Conservation (phyloP, 768 basidiomycete genomes). For the Suillus brevipes region DNA sequence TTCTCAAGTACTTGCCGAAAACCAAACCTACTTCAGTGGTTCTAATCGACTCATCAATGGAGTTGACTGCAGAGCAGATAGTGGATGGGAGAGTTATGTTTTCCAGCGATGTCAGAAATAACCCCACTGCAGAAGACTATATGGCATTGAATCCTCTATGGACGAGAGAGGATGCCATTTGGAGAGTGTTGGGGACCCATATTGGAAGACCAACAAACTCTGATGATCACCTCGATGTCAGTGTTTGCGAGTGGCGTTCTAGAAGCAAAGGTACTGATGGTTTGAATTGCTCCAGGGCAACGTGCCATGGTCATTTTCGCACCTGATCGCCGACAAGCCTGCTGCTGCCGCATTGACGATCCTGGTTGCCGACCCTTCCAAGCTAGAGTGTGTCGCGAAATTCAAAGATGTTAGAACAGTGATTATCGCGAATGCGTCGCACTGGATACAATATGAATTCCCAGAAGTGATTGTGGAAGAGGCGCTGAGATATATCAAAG, state of each 20-base stretch:
- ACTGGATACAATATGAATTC: conserved; percentile 20
- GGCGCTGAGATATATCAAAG: conserved; percentile 3
- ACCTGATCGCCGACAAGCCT: conserved; percentile 9
- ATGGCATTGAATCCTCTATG: conserved; percentile 9
- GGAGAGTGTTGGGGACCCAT: conserved; percentile 12
- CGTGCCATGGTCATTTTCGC: conserved; percentile 18
- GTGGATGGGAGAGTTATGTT: conserved; percentile 6
- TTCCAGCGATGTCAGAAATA: neutral
- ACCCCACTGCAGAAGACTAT: conserved; percentile 3
- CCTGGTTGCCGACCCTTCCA: conserved; percentile 14
- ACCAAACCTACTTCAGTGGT: conserved; percentile 14
- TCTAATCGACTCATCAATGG: conserved; percentile 19
- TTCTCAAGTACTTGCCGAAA: conserved; percentile 18
- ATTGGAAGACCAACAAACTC: conserved; percentile 8
- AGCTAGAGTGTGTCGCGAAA: conserved; percentile 10
- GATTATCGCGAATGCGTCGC: conserved; percentile 10
- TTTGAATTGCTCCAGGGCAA: conserved; percentile 10
- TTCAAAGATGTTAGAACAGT: conserved; percentile 15
- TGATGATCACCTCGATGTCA: conserved; percentile 12
- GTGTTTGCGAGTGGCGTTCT: neutral
- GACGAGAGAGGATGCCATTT: conserved; percentile 3
- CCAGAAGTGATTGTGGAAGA: conserved; percentile 16
- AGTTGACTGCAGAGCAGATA: conserved; percentile 1
- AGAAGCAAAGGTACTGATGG: neutral
- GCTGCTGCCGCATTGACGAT: conserved; percentile 11